Percentiles rank a stretch among this genome's conserved stretches.
phyloP scores from a whole-genome alignment of 352 stramenopile genomes.

The Peronosclerospora sorghi region DNA sequence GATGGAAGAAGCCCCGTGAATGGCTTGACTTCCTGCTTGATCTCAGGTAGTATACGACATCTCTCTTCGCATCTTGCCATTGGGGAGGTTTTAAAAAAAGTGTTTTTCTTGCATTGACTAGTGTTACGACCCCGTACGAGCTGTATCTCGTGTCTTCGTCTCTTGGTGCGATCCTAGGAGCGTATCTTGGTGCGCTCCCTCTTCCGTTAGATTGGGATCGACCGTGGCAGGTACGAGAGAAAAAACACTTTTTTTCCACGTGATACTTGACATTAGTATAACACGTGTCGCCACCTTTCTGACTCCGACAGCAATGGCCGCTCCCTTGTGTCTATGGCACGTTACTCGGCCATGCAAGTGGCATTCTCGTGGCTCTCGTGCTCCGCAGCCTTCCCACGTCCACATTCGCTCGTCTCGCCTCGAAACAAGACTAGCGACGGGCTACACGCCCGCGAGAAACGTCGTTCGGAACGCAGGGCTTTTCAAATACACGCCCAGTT shows the following conservation, averaged over 20 bases:
- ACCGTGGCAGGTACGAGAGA: constrained; percentile 62
- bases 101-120: constrained; percentile 7
- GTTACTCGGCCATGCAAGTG: constrained; percentile 34
- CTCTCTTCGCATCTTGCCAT: not conserved
- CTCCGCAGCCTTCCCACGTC: constrained; percentile 5
- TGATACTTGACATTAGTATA: too few relatives aligned
- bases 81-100: not conserved
- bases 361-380: constrained; percentile 20
- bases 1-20: constrained; percentile 18
- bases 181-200: constrained; percentile 62
- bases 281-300: too few relatives aligned
- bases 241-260: too few relatives aligned
- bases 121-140: constrained; percentile 30
- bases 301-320: constrained; percentile 58
- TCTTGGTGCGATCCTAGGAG: constrained; percentile 48
- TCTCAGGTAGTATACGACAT: constrained; percentile 18
- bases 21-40: constrained; percentile 50
- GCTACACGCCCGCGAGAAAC: constrained; percentile 8
- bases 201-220: constrained; percentile 84
- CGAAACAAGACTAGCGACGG: constrained; percentile 11
- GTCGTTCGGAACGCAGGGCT: constrained; percentile 48
- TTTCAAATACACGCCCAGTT: constrained; percentile 61
- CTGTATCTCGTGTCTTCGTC: constrained; percentile 37
- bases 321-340: constrained; percentile 73
- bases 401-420: constrained; percentile 7